A percentile compares a stretch with the other conserved stretches of the same genome.
These are phyloP conservation scores for Sporothrix euskadiensis DNA, from an alignment of 2,329 filamentous ascomycete species.

Conservation along the genomic window DNA sequence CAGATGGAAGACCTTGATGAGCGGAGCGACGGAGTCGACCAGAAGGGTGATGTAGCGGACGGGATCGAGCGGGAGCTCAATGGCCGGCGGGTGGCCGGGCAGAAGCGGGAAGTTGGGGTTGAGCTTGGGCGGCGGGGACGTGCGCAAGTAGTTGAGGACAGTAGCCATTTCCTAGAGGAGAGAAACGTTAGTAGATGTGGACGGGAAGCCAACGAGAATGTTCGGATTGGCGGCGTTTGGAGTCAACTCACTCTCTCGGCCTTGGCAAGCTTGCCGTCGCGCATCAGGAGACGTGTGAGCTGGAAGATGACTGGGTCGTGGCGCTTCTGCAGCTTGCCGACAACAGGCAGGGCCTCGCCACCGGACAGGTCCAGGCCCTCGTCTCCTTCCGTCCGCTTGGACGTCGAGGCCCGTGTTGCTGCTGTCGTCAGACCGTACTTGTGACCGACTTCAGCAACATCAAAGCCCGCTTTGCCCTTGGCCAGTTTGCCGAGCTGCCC, in stretches of 20 bases:
- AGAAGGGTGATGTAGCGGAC: slow-evolving; percentile 85
- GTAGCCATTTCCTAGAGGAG: slow-evolving; percentile 72
- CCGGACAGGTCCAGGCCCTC: not conserved
- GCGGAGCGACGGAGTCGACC: slow-evolving; percentile 87
- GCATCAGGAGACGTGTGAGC: slow-evolving; percentile 88
- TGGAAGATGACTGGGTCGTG: slow-evolving; percentile 85
- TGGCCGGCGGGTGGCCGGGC: slow-evolving; percentile 72
- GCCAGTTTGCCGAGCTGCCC: slow-evolving; percentile 40
- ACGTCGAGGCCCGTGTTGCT: slow-evolving; percentile 14
- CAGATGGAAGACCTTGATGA: slow-evolving; percentile 75
- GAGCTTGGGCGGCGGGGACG: slow-evolving; percentile 73
- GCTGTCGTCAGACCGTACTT: slow-evolving; percentile 72
- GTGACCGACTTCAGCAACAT: slow-evolving; percentile 53
- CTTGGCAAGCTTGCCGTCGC: slow-evolving; percentile 81
- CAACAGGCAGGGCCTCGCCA: slow-evolving; percentile 59
- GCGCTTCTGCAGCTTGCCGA: slow-evolving; percentile 69
- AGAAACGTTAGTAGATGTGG: not conserved
- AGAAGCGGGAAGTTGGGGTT: slow-evolving; percentile 71
- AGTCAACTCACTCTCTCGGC: slow-evolving; percentile 74
- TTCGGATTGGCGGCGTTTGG: no score
- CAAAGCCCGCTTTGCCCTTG: slow-evolving; percentile 40
- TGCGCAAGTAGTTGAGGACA: slow-evolving; percentile 82
- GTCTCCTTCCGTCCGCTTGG: slow-evolving; percentile 3
- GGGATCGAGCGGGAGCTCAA: slow-evolving; percentile 83
- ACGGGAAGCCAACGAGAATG: not conserved